These are phyloP conservation scores for Boletus sensibilis DNA, from an alignment of 768 basidiomycete genomes.

Conservation along the genomic window DNA sequence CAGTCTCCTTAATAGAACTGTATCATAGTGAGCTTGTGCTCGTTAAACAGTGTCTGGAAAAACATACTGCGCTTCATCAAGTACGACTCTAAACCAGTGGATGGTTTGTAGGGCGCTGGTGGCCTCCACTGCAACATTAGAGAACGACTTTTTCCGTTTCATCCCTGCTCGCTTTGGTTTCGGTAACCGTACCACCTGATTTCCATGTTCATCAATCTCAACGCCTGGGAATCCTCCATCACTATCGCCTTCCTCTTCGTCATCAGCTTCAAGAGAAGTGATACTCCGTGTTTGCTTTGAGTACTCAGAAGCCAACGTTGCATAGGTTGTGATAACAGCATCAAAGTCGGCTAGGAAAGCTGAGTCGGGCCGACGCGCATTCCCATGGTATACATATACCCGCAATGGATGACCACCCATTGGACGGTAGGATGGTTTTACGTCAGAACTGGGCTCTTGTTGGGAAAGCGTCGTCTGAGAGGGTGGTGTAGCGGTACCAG, in stretches of 20 bases:
- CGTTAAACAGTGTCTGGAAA: background rate
- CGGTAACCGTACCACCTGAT: conserved; percentile 54
- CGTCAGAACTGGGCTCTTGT: conserved; percentile 25
- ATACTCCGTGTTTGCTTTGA: conserved; percentile 81
- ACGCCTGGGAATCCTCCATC: conserved; percentile 61
- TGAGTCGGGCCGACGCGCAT: conserved; percentile 83
- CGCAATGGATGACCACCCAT: conserved; percentile 57
- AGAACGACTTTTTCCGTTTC: conserved; percentile 60
- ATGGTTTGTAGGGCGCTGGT: conserved; percentile 89
- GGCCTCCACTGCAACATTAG: conserved; percentile 43
- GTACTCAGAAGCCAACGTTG: conserved; percentile 92
- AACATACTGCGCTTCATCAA: conserved; percentile 95
- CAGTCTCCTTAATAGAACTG: conserved; percentile 95
- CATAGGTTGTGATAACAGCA: conserved; percentile 95
- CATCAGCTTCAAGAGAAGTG: conserved; percentile 56
- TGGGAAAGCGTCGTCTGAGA: conserved; percentile 34
- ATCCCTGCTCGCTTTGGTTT: conserved; percentile 67
- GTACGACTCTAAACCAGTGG: conserved; percentile 93
- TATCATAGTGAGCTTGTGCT: background rate
- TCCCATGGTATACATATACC: conserved; percentile 96
- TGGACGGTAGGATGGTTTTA: conserved; percentile 35
- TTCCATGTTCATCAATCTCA: conserved; percentile 69
- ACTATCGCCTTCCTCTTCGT: conserved; percentile 64
- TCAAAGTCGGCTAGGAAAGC: conserved; percentile 89
- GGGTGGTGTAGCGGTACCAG: conserved; percentile 38